Base-by-base conservation (phyloP, 805 yeast species). In the Wickerhamiella parazyma region DNA sequence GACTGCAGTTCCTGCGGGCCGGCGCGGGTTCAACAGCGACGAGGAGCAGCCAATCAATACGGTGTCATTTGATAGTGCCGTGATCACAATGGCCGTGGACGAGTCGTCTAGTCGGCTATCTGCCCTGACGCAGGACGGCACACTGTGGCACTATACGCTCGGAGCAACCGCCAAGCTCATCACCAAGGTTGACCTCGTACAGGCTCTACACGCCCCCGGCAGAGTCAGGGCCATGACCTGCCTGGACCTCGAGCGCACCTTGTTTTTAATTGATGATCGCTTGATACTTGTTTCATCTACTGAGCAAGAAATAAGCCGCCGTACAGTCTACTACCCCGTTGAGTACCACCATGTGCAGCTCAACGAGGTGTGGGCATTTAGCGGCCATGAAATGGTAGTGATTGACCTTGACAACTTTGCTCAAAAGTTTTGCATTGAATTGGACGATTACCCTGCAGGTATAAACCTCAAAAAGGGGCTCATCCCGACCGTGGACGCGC, bases 401-500 rank as follows among this genome's bases (percentile, higher is more conserved):
- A 56, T 58, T 54, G 40, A 38, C 7, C 21, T 20, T 10, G 46
- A 42, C 11, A 26, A 42, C 26, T 28, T 41, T 4, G 24, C 24
- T 6, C 12, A 35, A 4, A 26, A 20, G 17, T 18, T 55, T 28
- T 36, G 46, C 7, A 53, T 61, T 3, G 64, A 45, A 45, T 54
- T 67, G n/a, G 70, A 68, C 24, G 61, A 70, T n/a, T 73, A 72
- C 51, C 78, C 78, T 0, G 55, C 73, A 18, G 66, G 72, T 4
- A 59, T 69, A 26, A 58, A 71, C 28, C 49, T 61, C n/a, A 64
- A 62, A 28, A 70, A 72, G 45, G 76, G 75, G 26, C 58, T 71
- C 40, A 57, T 72, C 6, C 61, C 70, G 42, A 73, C 76, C 4
- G 55, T 71, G n/a, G 76, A 72, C 43, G 56, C 70, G 8, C 74